These are phyloP conservation scores for Pseudogymnoascus sp. DNA, from an alignment of 2,329 filamentous ascomycete species.

Conservation along the genomic window DNA sequence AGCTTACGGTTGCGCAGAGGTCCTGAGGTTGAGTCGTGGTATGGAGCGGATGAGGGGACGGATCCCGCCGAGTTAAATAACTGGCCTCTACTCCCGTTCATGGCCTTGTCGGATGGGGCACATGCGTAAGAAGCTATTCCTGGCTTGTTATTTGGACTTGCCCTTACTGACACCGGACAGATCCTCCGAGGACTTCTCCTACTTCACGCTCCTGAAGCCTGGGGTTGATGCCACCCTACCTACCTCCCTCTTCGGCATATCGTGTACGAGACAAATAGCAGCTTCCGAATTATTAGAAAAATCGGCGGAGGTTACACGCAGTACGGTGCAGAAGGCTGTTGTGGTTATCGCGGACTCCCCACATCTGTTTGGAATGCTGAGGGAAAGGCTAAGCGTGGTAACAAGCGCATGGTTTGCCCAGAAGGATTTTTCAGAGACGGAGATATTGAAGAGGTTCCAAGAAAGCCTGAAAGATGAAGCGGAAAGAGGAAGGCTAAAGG, in stretches of 20 bases:
- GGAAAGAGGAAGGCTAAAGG: conserved; percentile 48
- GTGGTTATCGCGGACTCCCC: conserved; percentile 91
- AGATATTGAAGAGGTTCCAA: conserved; percentile 86
- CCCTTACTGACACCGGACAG: conserved; percentile 38
- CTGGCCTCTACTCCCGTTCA: conserved; percentile 89
- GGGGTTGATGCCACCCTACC: conserved; percentile 48
- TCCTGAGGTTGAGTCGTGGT: conserved; percentile 90
- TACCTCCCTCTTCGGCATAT: conserved; percentile 90
- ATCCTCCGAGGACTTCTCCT: conserved; percentile 92
- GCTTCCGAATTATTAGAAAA: conserved; percentile 69
- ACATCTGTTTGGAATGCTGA: conserved; percentile 81
- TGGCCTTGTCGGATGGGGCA: conserved; percentile 92
- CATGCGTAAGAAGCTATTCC: conserved; percentile 73
- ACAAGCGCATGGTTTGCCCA: conserved; percentile 96
- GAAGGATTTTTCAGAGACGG: conserved; percentile 81
- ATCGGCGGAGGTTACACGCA: conserved; percentile 86
- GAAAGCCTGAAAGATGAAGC: conserved; percentile 73
- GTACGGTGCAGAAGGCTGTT: conserved; percentile 95
- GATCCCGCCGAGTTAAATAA: conserved; percentile 81
- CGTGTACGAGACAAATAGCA: conserved; percentile 88
- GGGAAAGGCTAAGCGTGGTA: conserved; percentile 83
- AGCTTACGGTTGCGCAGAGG: conserved; percentile 43
- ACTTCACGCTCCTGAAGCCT: conserved; percentile 81
- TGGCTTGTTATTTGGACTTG: conserved; percentile 20
- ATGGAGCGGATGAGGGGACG: conserved; percentile 65